Base-by-base conservation (phyloP, 371 early-diverging fungal genomes). In the Mucor irregularis region DNA sequence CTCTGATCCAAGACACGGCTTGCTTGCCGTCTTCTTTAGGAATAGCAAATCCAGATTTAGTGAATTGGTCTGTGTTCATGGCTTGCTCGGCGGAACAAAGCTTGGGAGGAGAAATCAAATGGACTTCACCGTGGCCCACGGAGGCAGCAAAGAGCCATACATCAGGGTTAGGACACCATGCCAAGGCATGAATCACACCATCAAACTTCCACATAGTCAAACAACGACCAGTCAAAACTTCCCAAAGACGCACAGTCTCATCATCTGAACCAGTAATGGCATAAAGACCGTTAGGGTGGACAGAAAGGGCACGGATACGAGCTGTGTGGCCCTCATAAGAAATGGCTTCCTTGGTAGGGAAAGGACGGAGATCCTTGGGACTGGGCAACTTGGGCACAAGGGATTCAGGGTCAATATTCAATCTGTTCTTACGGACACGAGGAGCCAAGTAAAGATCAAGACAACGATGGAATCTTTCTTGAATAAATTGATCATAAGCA, bases 381-480 rank as follows among this genome's bases (percentile, higher is more conserved):
- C 88, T 90, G 25, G 99, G 99, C n/a, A 98, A 81, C 72, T 93
- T 91, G 44, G 98, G 99, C 28, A 97, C 82, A 40, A 98, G 81
- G 25, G 90, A 87, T 53, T 97, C 97, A 19, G 94, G 92, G 70
- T 97, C 93, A 58, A 95, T 85, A 53, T 94, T 80, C 56, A 92
- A 76, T 63, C 89, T 87, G 68, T 94, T 93, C 74, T 90, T 92
- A 42, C 84, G 76, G 34, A 89, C 84, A 68, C 99, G 90, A 22
- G 99, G 99, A 35, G 96, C 94, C 56, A 98, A 76, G 66, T 97
- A 98, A 61, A 98, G 80, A 70, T 98, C 98, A 62, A 98, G 81
- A 71, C 96, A 96, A 52, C 99, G 83, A 59, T 93, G 88, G 81
- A 97, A 98, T 55, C 97, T 80, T 69, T 98, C 98, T 68, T 95